Percentiles rank a stretch among this genome's conserved stretches.
These are phyloP conservation scores for Henckelia pumila DNA, from an alignment of 257 asterid species.

Conservation along the genomic window DNA sequence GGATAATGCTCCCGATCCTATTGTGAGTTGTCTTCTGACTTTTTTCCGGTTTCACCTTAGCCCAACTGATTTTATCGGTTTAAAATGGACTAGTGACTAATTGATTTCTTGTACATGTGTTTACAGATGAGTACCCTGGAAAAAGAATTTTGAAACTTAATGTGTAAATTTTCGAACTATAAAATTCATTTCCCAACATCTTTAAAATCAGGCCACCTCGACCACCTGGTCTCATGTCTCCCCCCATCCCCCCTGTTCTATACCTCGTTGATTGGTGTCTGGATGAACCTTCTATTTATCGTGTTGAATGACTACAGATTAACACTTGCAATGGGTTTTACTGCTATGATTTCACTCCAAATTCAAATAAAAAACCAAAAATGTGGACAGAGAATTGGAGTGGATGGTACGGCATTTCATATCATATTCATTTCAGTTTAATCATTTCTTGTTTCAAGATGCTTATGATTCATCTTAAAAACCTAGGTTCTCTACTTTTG, in stretches of 20 bases:
- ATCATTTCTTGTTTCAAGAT: no score
- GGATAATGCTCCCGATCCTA: conserved; percentile 79
- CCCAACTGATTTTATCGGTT: no score
- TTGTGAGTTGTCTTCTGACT: no score
- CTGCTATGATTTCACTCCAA: conserved; percentile 88
- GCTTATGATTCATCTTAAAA: not conserved
- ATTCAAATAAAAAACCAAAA: conserved; percentile 69
- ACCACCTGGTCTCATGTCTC: no score
- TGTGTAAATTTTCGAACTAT: no score
- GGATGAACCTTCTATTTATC: not conserved
- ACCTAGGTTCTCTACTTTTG: conserved; percentile 71
- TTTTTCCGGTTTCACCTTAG: no score
- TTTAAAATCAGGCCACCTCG: no score
- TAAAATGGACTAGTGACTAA: no score
- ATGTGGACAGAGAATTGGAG: conserved; percentile 99
- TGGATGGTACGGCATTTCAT: conserved; percentile 69
- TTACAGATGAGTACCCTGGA: no score
- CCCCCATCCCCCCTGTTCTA: not conserved
- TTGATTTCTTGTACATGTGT: no score
- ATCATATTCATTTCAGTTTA: not conserved
- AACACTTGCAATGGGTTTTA: conserved; percentile 97
- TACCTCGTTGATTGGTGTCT: not conserved
- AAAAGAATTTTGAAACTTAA: no score
- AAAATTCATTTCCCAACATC: no score
- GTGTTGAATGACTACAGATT: conserved; percentile 46